phyloP scores from a whole-genome alignment of 163 green algal genomes.

The Scenedesmus sp. region DNA sequence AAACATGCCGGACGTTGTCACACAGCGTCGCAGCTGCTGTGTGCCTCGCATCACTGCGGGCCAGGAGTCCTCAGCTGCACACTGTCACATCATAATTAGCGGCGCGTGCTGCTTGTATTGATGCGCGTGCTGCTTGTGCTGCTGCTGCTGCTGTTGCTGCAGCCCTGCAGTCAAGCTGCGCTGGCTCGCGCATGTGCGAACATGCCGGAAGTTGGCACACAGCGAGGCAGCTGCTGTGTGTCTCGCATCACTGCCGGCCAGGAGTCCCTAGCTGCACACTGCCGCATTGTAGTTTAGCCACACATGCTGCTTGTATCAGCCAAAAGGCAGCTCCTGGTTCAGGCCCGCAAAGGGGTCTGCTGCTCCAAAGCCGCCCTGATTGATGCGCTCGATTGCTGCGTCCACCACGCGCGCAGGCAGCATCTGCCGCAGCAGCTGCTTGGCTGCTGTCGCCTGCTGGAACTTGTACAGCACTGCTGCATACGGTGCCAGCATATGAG shows the following conservation, averaged over 20 bases:
- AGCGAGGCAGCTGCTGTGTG: too few species aligned
- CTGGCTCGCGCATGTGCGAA: too few species aligned
- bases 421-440: slow-evolving; percentile 25
- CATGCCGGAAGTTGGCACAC: too few species aligned
- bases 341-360: slow-evolving; percentile 15
- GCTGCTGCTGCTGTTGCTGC: background rate
- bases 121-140: background rate
- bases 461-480: slow-evolving; percentile 42
- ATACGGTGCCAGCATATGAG: slow-evolving; percentile 36
- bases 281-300: background rate
- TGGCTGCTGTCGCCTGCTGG: background rate
- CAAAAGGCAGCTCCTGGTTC: background rate
- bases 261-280: too few species aligned
- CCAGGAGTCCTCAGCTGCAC: too few species aligned
- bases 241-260: too few species aligned
- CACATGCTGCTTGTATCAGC: background rate
- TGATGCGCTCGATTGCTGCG: slow-evolving; percentile 24
- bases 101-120: too few species aligned
- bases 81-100: too few species aligned
- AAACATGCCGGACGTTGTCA: background rate
- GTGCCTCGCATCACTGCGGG: too few species aligned
- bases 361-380: background rate
- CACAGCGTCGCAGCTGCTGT: too few species aligned
- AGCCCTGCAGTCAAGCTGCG: background rate
- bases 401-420: slow-evolving; percentile 36